Conservation (phyloP, 805 yeast species). For the Candida pini region DNA sequence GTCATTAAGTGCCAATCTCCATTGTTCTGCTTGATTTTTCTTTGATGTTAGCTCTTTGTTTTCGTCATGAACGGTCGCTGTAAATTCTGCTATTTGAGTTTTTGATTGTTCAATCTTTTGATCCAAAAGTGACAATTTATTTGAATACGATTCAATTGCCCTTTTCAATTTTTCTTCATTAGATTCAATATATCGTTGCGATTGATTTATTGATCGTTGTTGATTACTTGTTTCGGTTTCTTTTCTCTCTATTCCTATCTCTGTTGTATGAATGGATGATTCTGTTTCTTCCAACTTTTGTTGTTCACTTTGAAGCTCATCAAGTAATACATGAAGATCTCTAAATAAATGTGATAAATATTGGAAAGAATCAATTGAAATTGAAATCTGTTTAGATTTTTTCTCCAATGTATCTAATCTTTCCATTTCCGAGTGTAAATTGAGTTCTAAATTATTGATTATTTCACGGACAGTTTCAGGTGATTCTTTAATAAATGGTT, state of each 20-base stretch:
- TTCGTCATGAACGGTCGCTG: slow-evolving; percentile 41
- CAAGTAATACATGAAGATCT: slow-evolving; percentile 37
- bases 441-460: slow-evolving; percentile 45
- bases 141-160: slow-evolving; percentile 37
- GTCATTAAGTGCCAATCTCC: slow-evolving; percentile 25
- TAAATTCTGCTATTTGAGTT: slow-evolving; percentile 40
- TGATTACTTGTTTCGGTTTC: slow-evolving; percentile 39
- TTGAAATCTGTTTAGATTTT: slow-evolving; percentile 44
- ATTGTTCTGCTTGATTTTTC: slow-evolving; percentile 32
- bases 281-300: slow-evolving; percentile 32
- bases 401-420: slow-evolving; percentile 37
- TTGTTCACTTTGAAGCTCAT: slow-evolving; percentile 45
- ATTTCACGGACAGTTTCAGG: slow-evolving; percentile 48
- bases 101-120: slow-evolving; percentile 39
- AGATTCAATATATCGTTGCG: slow-evolving; percentile 44
- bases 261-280: slow-evolving; percentile 23
- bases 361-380: slow-evolving; percentile 54
- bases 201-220: slow-evolving; percentile 38
- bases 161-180: slow-evolving; percentile 43
- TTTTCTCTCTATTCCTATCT: slow-evolving; percentile 31
- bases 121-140: slow-evolving; percentile 38
- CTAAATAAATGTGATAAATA: slow-evolving; percentile 43
- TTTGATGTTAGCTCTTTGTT: slow-evolving; percentile 45
- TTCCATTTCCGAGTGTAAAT: slow-evolving; percentile 36
- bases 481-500: slow-evolving; percentile 55